Base-by-base conservation (phyloP, 2,329 filamentous ascomycete genomes). In the Dryadomyces quercivorus region DNA sequence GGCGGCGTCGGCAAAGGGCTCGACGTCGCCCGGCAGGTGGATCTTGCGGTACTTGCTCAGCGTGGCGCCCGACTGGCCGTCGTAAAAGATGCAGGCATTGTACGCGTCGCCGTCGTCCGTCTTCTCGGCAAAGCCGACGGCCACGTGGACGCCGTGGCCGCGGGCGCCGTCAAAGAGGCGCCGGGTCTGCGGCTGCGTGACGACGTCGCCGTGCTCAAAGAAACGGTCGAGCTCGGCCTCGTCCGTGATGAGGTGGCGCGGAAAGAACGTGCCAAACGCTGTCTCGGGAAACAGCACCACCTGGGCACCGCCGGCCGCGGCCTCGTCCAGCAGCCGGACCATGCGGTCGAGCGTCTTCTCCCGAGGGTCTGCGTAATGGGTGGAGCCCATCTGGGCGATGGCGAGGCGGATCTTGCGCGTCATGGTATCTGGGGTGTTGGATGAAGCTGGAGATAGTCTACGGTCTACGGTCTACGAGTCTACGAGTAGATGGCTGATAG, bases 261-360 rank as follows among this genome's bases (percentile, higher is more conserved):
- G 76, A 61, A 80, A 80, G 68, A 81, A 80, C 1, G 76, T 80
- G 2, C 75, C 77, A 20, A 80, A 70, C 15, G 76, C 72, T 18
- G 70, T 68, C 62, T 80, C 77, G 0, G 76, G 77, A 58, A 75
- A 80, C 44, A 79, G 69, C 4, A 79, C 70, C 1, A 80, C 62
- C 58, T 75, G 67, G 42, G 74, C 75, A 8, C 69, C 68, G 53
- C 74, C 63, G 3, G 64, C 54, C 1, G 69, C 67, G 4, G 76
- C 76, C 44, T 70, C 63, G 21, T 72, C 65, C 22, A 81, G 70
- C 31, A 80, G 70, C 36, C 64, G 65, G 58, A 78, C 62, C 66
- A 80, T 75, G 10, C 77, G 72, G 3, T 64, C 57, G 12, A 80
- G 61, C 3, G 71, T 73, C 53, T 74, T 67, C 47, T 63, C 60